Base-by-base conservation (phyloP, 2,329 filamentous ascomycete genomes). In the Esteya vermicola region DNA sequence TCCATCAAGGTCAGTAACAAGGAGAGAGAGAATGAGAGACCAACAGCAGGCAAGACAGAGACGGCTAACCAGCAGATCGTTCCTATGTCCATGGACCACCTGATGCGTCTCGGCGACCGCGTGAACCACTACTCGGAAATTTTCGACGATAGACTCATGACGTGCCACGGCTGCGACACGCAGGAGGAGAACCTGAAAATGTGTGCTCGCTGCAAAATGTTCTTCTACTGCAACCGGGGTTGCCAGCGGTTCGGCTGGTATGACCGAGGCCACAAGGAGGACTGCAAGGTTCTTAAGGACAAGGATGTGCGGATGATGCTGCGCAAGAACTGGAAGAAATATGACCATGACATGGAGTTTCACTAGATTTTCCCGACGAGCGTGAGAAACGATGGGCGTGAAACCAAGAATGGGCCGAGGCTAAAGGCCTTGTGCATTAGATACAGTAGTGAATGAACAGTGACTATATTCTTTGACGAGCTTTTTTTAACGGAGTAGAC, bases 211-310 rank as follows among this genome's bases (percentile, higher is more conserved):
- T 40, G 38, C 14, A n/a, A n/a, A 23, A 34, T 40, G 38, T 40
- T 34, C 25, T 40, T 23, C 31, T 40, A 40, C 25, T 40, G 38
- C 19, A 35, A 23, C 25, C 22, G 34, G 38, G 33, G 22, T 18
- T 40, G 38, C 18, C 38, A 40, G 20, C 26, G 13, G 10, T n/a
- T n/a, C 9, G 38, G 38, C 31, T 40, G 38, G 38, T 6, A 13
- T 6, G 32, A 40, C 10, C 34, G 35, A 8, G 38, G 38, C 13
- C 38, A 40, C 32, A 40, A 30, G 19, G 9, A 21, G 9, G 38
- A 40, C 18, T 40, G 38, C 16, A 22, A 40, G 14, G 26, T 14
- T 16, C n/a, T 40, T 6, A 13, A 34, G 30, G 22, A 28, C 25
- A 40, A 20, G 23, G 38, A 40, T 25, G n/a, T n/a, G n/a, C n/a